These are phyloP conservation scores for Scorias spongiosa DNA, from an alignment of 2,329 filamentous ascomycete genomes.

Conservation along the genomic window DNA sequence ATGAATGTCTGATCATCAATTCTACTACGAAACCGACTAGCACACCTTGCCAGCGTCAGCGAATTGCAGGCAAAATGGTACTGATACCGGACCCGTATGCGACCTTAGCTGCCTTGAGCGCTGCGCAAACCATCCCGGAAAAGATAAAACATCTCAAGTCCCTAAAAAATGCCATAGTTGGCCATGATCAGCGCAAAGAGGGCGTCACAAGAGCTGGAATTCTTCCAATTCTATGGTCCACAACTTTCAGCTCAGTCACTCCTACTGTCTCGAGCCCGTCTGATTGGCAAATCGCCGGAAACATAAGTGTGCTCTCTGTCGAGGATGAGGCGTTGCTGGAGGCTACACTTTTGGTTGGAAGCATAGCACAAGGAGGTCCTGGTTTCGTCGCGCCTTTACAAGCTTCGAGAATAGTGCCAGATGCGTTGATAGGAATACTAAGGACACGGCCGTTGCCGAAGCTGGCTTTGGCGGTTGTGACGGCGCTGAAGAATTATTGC, in stretches of 20 bases:
- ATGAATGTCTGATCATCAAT: no score
- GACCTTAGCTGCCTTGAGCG: no score
- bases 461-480: slow-evolving; percentile 58
- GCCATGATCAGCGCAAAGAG: slow-evolving; percentile 77
- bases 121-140: slow-evolving; percentile 8
- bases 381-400: slow-evolving; percentile 63
- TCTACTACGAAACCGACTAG: no score
- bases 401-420: slow-evolving; percentile 19
- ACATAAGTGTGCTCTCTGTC: slow-evolving; percentile 33
- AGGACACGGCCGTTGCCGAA: slow-evolving; percentile 47
- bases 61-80: no score
- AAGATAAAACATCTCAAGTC: slow-evolving; percentile 45
- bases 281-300: slow-evolving; percentile 31
- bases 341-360: slow-evolving; percentile 70
- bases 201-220: slow-evolving; percentile 57
- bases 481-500: slow-evolving; percentile 56
- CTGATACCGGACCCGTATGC: no score
- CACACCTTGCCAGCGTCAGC: no score
- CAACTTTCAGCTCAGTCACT: slow-evolving; percentile 6
- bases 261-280: slow-evolving; percentile 33
- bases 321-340: slow-evolving; percentile 59
- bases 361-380: slow-evolving; percentile 76
- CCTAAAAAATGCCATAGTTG: slow-evolving; percentile 80
- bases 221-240: slow-evolving; percentile 37
- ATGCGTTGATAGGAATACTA: slow-evolving; percentile 55